phyloP scores from a whole-genome alignment of 192 early-diverging fungal genomes.

The Tieghemiomyces parasiticus region DNA sequence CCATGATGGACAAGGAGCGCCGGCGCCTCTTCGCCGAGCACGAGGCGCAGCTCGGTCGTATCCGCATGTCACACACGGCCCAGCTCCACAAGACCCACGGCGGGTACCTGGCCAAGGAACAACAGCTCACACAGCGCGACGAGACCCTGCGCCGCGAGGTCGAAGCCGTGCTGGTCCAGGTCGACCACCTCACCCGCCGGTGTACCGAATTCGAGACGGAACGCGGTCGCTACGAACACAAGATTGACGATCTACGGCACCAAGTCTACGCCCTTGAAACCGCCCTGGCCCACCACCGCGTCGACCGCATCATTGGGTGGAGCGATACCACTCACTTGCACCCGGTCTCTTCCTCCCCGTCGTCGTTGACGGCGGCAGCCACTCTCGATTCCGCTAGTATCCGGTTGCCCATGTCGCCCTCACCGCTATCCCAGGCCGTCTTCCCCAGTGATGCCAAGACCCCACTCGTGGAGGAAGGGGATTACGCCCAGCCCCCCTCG shows the following conservation, averaged over 20 bases:
- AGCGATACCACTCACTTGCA: neutral
- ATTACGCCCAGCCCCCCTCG: neutral
- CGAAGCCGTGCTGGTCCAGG: neutral
- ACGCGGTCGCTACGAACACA: neutral
- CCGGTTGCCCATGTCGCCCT: neutral
- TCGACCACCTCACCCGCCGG: neutral
- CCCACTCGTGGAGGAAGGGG: too few species aligned
- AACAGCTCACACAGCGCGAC: constrained; percentile 2
- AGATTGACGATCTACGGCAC: neutral
- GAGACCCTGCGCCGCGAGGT: neutral
- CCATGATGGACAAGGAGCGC: neutral
- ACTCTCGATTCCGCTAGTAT: neutral
- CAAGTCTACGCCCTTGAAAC: constrained; percentile 5
- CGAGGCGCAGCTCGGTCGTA: neutral
- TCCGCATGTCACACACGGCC: neutral
- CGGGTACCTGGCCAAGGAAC: neutral
- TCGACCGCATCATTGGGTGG: constrained; percentile 8
- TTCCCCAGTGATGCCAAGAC: neutral
- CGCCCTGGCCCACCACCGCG: neutral
- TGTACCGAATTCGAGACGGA: constrained; percentile 3
- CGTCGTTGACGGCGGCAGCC: neutral
- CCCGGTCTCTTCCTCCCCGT: neutral
- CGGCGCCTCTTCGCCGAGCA: neutral
- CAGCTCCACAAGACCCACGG: constrained; percentile 9
- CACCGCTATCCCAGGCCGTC: neutral